phyloP scores from a whole-genome alignment of 371 early-diverging fungal species.

The Quaeritorhiza haematococci region DNA sequence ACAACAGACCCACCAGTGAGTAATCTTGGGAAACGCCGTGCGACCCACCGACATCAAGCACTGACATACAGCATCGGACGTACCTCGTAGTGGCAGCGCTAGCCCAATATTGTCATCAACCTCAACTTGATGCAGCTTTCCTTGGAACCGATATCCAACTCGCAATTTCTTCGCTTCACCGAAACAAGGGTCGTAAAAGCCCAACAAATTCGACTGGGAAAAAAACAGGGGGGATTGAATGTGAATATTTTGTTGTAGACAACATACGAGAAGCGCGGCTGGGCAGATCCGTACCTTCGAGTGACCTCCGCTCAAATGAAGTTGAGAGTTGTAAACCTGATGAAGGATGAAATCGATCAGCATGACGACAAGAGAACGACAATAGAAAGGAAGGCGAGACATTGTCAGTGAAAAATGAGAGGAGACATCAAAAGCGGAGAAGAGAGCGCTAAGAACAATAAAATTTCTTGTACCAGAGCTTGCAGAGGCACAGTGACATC shows the following conservation, averaged over 20 bases:
- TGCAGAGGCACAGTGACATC: slow-evolving; percentile 87
- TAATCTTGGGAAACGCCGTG: slow-evolving; percentile 5
- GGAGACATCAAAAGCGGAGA: no score
- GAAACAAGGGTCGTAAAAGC: slow-evolving; percentile 94
- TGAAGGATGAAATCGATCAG: no score
- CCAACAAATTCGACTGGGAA: slow-evolving; percentile 70
- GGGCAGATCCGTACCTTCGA: slow-evolving; percentile 59
- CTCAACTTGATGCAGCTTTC: slow-evolving; percentile 72
- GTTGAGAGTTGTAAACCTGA: slow-evolving; percentile 73
- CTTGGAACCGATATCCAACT: slow-evolving; percentile 80
- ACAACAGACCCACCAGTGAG: neutral
- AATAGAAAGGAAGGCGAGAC: no score
- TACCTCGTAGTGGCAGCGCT: slow-evolving; percentile 79
- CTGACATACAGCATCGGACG: neutral
- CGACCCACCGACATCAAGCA: neutral
- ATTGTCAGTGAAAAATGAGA: no score
- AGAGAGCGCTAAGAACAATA: no score
- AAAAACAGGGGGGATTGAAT: neutral
- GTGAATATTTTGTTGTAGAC: slow-evolving; percentile 6
- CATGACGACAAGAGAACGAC: no score
- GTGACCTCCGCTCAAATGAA: slow-evolving; percentile 80
- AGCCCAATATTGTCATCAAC: slow-evolving; percentile 75
- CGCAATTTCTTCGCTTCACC: slow-evolving; percentile 77
- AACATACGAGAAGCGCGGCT: neutral
- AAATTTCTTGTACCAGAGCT: slow-evolving; percentile 75